phyloP scores from a whole-genome alignment of 176 grass and related monocot genomes.

The Otatea glauca region DNA sequence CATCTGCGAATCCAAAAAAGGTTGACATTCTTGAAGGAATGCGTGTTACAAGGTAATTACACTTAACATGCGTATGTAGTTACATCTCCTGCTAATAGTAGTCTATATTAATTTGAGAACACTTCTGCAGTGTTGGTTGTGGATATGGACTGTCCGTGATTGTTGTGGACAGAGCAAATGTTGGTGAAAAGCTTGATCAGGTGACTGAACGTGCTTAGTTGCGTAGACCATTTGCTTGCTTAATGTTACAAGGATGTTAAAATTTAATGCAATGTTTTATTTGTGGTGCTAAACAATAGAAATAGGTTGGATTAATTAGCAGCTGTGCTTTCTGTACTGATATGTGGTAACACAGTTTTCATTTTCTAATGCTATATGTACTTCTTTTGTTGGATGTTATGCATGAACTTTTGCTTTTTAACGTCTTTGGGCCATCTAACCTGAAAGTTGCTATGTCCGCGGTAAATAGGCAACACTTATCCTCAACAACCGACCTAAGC shows the following conservation, averaged over 20 bases:
- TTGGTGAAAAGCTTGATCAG: constrained; percentile 71
- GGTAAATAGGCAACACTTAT: neutral
- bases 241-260: constrained; percentile 8
- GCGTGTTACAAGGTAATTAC: constrained; percentile 73
- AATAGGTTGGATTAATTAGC: constrained; percentile 7
- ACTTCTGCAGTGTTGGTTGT: constrained; percentile 81
- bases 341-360: constrained; percentile 1
- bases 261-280: constrained; percentile 11
- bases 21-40: constrained; percentile 91
- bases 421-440: neutral
- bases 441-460: neutral
- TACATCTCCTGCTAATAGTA: constrained; percentile 3
- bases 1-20: constrained; percentile 99
- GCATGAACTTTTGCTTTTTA: neutral
- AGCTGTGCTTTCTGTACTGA: constrained; percentile 5
- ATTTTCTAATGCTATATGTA: neutral
- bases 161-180: constrained; percentile 82
- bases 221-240: constrained; percentile 10
- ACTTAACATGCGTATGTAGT: constrained; percentile 17
- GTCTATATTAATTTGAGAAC: constrained; percentile 38
- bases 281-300: constrained; percentile 11
- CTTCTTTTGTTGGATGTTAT: constrained; percentile 1
- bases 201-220: constrained; percentile 46
- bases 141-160: constrained; percentile 77
- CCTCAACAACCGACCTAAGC: constrained; percentile 2